These are phyloP conservation scores for Capsella rubella DNA, from an alignment of 441 rosid genomes.

Conservation along the genomic window DNA sequence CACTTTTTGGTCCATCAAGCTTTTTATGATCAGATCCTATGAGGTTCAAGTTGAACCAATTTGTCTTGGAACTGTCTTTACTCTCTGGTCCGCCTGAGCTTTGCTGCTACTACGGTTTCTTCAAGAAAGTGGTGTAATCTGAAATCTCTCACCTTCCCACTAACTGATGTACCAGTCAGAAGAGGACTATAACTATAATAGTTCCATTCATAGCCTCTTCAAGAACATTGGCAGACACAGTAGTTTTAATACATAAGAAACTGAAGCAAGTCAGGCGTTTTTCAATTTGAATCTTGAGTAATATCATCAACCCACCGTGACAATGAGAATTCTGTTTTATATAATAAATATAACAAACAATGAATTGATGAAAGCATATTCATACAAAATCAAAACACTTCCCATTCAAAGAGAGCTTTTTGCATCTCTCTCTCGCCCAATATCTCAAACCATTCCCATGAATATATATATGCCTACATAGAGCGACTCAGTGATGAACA, in stretches of 20 bases:
- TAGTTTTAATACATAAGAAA: conserved; percentile 36
- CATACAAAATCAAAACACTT: conserved; percentile 15
- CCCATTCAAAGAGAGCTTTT: too few species aligned
- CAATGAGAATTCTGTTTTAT: neutral
- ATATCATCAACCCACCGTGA: neutral
- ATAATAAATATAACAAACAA: conserved; percentile 31
- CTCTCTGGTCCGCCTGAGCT: conserved; percentile 65
- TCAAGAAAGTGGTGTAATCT: conserved; percentile 1
- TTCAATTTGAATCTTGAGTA: neutral
- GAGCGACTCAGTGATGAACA: conserved; percentile 16
- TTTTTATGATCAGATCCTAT: conserved; percentile 75
- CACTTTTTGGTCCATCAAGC: conserved; percentile 46
- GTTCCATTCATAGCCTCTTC: conserved; percentile 96
- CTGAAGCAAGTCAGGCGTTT: too few species aligned
- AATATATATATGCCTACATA: conserved; percentile 36
- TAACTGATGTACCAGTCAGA: conserved; percentile 88
- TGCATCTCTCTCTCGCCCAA: neutral
- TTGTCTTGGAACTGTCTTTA: conserved; percentile 86
- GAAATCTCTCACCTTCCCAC: conserved; percentile 78
- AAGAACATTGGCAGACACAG: conserved; percentile 92
- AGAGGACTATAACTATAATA: conserved; percentile 88
- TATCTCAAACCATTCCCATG: conserved; percentile 25
- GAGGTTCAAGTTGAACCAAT: conserved; percentile 93
- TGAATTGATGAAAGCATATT: conserved; percentile 25
- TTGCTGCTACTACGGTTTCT: conserved; percentile 52